A percentile compares a stretch with the other conserved stretches of the same genome.
Evolutionary conservation across 331 rosid genomes (phyloP).

Genomic region (Quercus tomentella): DNA sequence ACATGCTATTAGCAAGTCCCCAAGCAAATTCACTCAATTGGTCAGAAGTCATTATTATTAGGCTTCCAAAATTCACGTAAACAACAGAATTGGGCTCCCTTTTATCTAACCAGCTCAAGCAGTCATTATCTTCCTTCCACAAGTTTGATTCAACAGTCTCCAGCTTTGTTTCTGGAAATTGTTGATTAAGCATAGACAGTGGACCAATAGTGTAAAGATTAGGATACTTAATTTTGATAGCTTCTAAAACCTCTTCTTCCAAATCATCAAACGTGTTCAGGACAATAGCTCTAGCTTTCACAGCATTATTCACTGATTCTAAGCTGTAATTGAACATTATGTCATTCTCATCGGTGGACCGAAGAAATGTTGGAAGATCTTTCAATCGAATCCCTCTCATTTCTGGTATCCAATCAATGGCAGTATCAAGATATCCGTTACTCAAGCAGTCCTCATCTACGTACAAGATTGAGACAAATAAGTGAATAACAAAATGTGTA

Average conservation of each 20-base stretch:
- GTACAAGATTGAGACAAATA: background rate
- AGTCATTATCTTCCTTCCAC: conserved; percentile 26
- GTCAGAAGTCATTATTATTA: conserved; percentile 17
- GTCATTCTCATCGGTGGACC: conserved; percentile 18
- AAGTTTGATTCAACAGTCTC: conserved; percentile 15
- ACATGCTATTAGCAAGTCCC: conserved; percentile 30
- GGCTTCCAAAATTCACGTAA: conserved; percentile 41
- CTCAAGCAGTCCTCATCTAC: conserved; percentile 23
- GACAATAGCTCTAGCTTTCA: conserved; percentile 22
- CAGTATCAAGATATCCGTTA: conserved; percentile 29
- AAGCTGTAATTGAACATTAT: conserved; percentile 25
- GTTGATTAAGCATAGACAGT: conserved; percentile 12
- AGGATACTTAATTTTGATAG: conserved; percentile 17
- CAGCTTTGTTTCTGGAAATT: background rate
- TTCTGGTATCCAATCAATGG: conserved; percentile 35
- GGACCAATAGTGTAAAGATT: conserved; percentile 28
- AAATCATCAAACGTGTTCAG: conserved; percentile 32
- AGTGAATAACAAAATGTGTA: background rate
- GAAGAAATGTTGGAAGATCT: conserved; percentile 27
- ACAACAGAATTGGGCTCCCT: conserved; percentile 23
- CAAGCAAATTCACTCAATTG: conserved; percentile 30
- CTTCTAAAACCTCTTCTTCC: conserved; percentile 27
- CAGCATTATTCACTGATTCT: conserved; percentile 15
- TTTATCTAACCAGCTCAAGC: conserved; percentile 19
- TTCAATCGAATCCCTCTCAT: conserved; percentile 25